phyloP scores from a whole-genome alignment of 768 basidiomycete species.

The Phaeotremella fagi region DNA sequence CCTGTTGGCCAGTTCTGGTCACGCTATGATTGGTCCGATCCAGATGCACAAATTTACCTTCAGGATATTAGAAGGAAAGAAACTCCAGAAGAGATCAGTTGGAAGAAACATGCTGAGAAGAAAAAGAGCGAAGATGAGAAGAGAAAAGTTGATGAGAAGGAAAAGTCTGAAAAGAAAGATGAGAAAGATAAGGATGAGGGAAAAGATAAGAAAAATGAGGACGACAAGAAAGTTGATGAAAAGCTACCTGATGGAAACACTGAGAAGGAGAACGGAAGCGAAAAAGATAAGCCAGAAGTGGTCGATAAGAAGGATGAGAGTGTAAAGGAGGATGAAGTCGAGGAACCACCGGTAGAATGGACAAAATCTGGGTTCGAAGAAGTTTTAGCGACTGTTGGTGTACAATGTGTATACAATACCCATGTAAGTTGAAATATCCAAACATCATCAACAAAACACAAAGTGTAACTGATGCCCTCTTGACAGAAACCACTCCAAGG shows the following conservation, averaged over 20 bases:
- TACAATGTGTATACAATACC: conserved; percentile 36
- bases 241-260: background rate
- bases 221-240: background rate
- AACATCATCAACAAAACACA: background rate
- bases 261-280: background rate
- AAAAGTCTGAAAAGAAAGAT: conserved; percentile 6
- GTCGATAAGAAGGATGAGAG: conserved; percentile 1
- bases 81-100: conserved; percentile 5
- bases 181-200: conserved; percentile 1
- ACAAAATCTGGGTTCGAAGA: conserved; percentile 23
- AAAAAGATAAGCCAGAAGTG: background rate
- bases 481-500: conserved; percentile 28
- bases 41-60: conserved; percentile 23
- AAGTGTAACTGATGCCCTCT: background rate
- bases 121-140: conserved; percentile 3
- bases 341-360: conserved; percentile 7
- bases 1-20: conserved; percentile 32
- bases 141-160: conserved; percentile 2
- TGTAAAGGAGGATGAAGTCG: background rate
- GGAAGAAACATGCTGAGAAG: background rate
- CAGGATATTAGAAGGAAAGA: conserved; percentile 2
- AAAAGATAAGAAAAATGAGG: conserved; percentile 7
- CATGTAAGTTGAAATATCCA: conserved; percentile 18
- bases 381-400: conserved; percentile 30
- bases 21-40: conserved; percentile 32